phyloP scores from a whole-genome alignment of 164 flowering plant species.

The Vitis rupestris region DNA sequence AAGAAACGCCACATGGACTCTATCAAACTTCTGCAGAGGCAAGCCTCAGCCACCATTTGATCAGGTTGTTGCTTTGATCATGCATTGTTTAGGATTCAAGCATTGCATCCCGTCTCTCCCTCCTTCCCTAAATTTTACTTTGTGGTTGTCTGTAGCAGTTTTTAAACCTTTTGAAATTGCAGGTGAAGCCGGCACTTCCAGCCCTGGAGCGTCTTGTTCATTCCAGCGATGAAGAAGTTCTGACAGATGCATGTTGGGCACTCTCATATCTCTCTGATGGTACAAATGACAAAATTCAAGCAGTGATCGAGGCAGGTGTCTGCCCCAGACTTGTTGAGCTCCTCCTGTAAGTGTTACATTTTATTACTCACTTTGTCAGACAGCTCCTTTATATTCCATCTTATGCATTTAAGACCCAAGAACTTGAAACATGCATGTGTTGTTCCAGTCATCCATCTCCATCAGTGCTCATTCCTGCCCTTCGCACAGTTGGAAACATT shows the following conservation, averaged over 20 bases:
- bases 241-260: slow-evolving; percentile 80
- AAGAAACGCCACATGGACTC: slow-evolving; percentile 79
- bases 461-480: slow-evolving; percentile 78
- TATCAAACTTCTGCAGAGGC: slow-evolving; percentile 78
- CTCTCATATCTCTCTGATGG: slow-evolving; percentile 72
- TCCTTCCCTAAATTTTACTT: too few species aligned
- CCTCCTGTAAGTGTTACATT: slow-evolving; percentile 45
- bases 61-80: slow-evolving; percentile 35
- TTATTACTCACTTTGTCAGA: neutral
- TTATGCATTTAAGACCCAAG: neutral
- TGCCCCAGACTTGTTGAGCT: slow-evolving; percentile 69
- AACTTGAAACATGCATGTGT: neutral
- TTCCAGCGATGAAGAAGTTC: slow-evolving; percentile 70
- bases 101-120: too few species aligned
- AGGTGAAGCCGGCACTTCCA: slow-evolving; percentile 75
- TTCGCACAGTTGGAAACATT: slow-evolving; percentile 76
- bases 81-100: neutral
- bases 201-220: slow-evolving; percentile 62
- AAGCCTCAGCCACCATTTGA: slow-evolving; percentile 79
- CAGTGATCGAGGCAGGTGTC: slow-evolving; percentile 74
- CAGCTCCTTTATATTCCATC: neutral
- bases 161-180: slow-evolving; percentile 11
- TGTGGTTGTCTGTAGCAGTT: neutral
- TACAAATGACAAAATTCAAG: slow-evolving; percentile 67
- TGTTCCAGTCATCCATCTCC: slow-evolving; percentile 75